A percentile compares a stretch with the other conserved stretches of the same genome.
These are phyloP conservation scores for Fusarium sterilihyphosum DNA, from an alignment of 2,329 filamentous ascomycete genomes.

Conservation along the genomic window DNA sequence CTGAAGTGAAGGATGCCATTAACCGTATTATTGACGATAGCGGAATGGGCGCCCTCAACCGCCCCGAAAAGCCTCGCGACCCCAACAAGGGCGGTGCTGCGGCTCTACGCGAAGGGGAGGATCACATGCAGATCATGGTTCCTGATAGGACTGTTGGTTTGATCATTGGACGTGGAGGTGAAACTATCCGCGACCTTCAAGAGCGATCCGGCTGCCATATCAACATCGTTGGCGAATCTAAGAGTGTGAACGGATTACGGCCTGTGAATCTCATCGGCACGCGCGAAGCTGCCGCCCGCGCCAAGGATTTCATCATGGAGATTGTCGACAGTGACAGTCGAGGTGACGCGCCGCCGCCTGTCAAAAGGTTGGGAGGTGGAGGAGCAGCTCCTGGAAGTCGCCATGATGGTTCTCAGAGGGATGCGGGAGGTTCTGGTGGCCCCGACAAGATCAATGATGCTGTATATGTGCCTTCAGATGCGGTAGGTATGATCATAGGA, in stretches of 20 bases:
- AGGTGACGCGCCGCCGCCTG: conserved; percentile 55
- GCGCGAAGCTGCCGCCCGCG: conserved; percentile 76
- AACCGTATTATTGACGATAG: conserved; percentile 88
- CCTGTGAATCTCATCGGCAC: conserved; percentile 91
- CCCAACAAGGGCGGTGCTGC: conserved; percentile 51
- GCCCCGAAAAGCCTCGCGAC: conserved; percentile 55
- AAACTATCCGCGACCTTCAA: conserved; percentile 92
- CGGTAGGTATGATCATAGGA: conserved; percentile 96
- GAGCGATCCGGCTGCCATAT: conserved; percentile 94
- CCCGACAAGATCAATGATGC: conserved; percentile 81
- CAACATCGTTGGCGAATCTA: conserved; percentile 93
- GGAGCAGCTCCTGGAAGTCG: conserved; percentile 40
- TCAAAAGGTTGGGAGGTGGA: conserved; percentile 40
- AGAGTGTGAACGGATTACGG: conserved; percentile 88
- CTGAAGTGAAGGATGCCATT: conserved; percentile 84
- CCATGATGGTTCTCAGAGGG: conserved; percentile 46
- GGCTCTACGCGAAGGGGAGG: conserved; percentile 79
- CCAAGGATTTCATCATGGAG: conserved; percentile 90
- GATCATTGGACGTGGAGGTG: conserved; percentile 92
- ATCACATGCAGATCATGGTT: conserved; percentile 92
- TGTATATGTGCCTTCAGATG: conserved; percentile 87
- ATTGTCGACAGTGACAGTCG: conserved; percentile 92
- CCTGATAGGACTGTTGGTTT: conserved; percentile 91
- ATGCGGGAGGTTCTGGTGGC: conserved; percentile 53
- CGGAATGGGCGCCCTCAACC: conserved; percentile 60